These are phyloP conservation scores for Spirogloea muscicola DNA, from an alignment of 139 green algal species.

Conservation along the genomic window DNA sequence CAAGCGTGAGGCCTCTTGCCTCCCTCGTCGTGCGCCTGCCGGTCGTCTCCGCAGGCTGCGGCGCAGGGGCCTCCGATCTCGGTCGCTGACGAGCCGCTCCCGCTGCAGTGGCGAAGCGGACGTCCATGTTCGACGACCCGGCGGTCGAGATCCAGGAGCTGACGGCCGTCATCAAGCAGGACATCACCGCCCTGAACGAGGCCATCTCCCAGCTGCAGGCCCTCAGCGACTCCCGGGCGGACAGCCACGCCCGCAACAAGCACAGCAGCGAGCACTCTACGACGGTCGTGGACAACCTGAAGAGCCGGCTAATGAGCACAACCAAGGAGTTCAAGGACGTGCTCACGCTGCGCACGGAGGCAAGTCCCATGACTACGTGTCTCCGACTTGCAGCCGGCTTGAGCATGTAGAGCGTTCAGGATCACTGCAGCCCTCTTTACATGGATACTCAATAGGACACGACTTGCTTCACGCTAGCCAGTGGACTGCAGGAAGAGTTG, in stretches of 20 bases:
- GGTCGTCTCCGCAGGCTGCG: no score
- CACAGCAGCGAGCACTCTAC: slow-evolving; percentile 78
- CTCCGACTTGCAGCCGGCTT: no score
- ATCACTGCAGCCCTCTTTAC: no score
- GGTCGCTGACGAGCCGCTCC: no score
- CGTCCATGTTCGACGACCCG: slow-evolving; percentile 95
- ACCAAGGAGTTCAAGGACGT: slow-evolving; percentile 91
- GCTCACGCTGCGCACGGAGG: slow-evolving; percentile 83
- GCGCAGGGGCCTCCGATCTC: no score
- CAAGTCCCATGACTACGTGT: no score
- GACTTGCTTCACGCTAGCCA: no score
- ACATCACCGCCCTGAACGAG: slow-evolving; percentile 74
- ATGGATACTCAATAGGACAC: no score
- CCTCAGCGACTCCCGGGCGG: slow-evolving; percentile 47
- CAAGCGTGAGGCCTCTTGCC: slow-evolving; percentile 50
- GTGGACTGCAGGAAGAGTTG: no score
- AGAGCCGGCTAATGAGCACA: slow-evolving; percentile 72
- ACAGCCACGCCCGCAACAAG: slow-evolving; percentile 60
- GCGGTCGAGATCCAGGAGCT: slow-evolving; percentile 89
- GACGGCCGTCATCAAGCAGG: slow-evolving; percentile 80
- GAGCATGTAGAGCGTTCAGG: no score
- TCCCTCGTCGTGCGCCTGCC: no score
- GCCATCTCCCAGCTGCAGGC: slow-evolving; percentile 73
- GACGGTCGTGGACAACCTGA: slow-evolving; percentile 82
- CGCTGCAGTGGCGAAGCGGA: slow-evolving; percentile 82